phyloP scores from a whole-genome alignment of 495 filamentous ascomycete species.

The Aspergillus conjunctus region DNA sequence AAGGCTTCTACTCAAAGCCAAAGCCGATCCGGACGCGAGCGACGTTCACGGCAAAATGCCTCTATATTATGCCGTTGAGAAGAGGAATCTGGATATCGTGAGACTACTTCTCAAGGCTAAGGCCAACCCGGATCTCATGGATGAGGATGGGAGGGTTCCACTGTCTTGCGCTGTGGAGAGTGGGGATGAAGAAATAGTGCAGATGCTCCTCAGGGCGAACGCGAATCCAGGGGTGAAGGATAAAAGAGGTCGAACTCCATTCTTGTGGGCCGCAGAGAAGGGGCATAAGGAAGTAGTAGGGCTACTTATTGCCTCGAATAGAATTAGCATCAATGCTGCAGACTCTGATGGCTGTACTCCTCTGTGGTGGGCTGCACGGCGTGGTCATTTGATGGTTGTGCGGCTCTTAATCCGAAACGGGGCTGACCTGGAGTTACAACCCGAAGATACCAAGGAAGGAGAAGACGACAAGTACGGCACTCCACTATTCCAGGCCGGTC shows the following conservation, averaged over 20 bases:
- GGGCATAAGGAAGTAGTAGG: slow-evolving; percentile 39
- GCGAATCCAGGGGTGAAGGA: slow-evolving; percentile 19
- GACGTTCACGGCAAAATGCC: slow-evolving; percentile 27
- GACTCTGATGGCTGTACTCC: slow-evolving; percentile 40
- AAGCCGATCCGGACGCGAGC: slow-evolving; percentile 25
- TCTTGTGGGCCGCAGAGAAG: slow-evolving; percentile 39
- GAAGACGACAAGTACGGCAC: slow-evolving; percentile 18
- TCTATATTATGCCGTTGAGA: slow-evolving; percentile 16
- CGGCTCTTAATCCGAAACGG: slow-evolving; percentile 23
- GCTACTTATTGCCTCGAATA: slow-evolving; percentile 28
- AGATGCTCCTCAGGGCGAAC: slow-evolving; percentile 30
- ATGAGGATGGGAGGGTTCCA: slow-evolving; percentile 14
- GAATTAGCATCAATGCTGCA: slow-evolving; percentile 29
- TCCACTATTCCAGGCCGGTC: slow-evolving; percentile 30
- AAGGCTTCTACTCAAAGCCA: slow-evolving; percentile 26
- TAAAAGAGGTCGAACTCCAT: slow-evolving; percentile 32
- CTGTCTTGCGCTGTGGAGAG: slow-evolving; percentile 25
- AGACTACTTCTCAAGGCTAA: slow-evolving; percentile 16
- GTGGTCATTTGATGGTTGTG: slow-evolving; percentile 27
- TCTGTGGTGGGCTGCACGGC: slow-evolving; percentile 36
- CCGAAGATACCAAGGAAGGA: slow-evolving; percentile 10
- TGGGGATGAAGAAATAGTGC: slow-evolving; percentile 33
- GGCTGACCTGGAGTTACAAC: slow-evolving; percentile 26
- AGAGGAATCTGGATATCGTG: slow-evolving; percentile 14
- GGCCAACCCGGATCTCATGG: slow-evolving; percentile 17